phyloP scores from a whole-genome alignment of 371 early-diverging fungal species.

The Apophysomyces trapeziformis region DNA sequence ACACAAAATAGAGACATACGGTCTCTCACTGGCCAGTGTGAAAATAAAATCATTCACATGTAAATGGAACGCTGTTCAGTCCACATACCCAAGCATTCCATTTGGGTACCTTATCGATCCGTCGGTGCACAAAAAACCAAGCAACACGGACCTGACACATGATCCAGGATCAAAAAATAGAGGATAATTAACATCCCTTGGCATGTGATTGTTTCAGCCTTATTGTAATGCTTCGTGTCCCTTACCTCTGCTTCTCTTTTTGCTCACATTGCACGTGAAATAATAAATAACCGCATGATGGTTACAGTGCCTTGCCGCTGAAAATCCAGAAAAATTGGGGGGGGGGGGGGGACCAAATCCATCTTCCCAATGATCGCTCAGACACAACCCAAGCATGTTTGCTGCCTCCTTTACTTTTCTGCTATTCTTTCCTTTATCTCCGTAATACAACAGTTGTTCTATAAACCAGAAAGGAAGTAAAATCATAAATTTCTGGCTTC shows the following conservation, averaged over 20 bases:
- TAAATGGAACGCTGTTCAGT: conserved; percentile 6
- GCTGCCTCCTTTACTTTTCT: too few relatives aligned
- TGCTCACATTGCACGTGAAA: conserved; percentile 3
- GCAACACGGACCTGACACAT: conserved; percentile 8
- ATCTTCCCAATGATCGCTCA: too few relatives aligned
- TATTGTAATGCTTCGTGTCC: neutral
- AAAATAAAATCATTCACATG: conserved; percentile 11
- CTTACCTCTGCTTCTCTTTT: neutral
- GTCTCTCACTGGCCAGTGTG: neutral
- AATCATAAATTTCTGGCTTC: too few relatives aligned
- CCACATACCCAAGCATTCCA: conserved; percentile 10
- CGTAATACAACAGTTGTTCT: too few relatives aligned
- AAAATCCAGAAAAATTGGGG: too few relatives aligned
- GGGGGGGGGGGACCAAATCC: too few relatives aligned
- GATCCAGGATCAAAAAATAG: conserved; percentile 10
- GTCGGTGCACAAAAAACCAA: neutral
- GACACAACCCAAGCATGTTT: too few relatives aligned
- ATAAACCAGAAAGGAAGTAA: too few relatives aligned
- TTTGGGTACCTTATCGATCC: conserved; percentile 8
- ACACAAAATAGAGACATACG: too few relatives aligned
- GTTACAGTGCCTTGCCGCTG: neutral
- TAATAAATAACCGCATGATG: conserved; percentile 7
- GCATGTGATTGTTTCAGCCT: conserved; percentile 12
- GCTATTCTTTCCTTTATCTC: too few relatives aligned
- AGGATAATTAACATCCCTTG: neutral